Evolutionary conservation across 2,329 filamentous ascomycete genomes (phyloP).

Genomic region (Neofusicoccum laricinum): DNA sequence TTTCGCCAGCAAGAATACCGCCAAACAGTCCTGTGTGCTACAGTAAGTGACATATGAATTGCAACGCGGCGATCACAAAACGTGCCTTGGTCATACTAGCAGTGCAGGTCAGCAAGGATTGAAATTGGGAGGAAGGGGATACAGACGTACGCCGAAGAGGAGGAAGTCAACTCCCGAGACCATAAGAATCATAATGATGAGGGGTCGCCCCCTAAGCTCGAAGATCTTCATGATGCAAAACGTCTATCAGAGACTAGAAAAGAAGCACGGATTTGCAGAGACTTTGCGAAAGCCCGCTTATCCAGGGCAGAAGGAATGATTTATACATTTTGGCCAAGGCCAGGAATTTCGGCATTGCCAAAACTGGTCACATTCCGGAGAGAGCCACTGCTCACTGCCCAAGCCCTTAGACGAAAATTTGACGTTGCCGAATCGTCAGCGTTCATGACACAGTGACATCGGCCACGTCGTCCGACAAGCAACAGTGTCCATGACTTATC

Average conservation of each 20-base stretch:
- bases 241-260: neutral
- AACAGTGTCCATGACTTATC: neutral
- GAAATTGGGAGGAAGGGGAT: too few species aligned
- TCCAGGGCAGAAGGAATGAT: neutral
- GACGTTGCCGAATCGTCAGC: neutral
- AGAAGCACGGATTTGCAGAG: neutral
- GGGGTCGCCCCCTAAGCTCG: conserved; percentile 1
- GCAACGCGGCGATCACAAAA: neutral
- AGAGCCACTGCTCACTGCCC: neutral
- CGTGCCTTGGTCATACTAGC: conserved; percentile 1
- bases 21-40: conserved; percentile 23
- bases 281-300: neutral
- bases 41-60: neutral
- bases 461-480: neutral
- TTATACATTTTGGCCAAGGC: neutral
- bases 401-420: neutral
- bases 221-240: neutral
- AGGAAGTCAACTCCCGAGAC: neutral
- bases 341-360: neutral
- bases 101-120: neutral
- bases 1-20: conserved; percentile 26
- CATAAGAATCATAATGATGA: neutral
- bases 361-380: neutral
- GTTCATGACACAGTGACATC: neutral
- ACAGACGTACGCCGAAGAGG: neutral